Conservation (phyloP, 495 filamentous ascomycete genomes). For the Mycothermus thermophilus region DNA sequence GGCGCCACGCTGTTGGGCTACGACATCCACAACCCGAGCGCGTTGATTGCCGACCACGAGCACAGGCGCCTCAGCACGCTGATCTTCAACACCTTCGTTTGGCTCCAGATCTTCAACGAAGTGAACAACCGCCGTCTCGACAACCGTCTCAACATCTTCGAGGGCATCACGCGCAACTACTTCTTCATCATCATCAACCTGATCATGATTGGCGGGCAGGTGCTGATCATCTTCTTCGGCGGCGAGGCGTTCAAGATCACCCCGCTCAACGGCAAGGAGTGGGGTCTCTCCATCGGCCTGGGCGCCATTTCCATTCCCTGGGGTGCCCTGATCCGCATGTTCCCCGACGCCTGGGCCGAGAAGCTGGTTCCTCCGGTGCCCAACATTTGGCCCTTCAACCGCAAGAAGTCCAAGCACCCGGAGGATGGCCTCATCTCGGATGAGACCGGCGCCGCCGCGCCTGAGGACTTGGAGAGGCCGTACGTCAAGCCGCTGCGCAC, state of each 20-base stretch:
- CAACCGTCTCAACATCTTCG: constrained; percentile 82
- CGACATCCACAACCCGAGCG: constrained; percentile 10
- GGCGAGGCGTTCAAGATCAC: constrained; percentile 53
- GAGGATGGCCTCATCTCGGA: no score
- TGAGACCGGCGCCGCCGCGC: no score
- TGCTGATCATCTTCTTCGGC: constrained; percentile 64
- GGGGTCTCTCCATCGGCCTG: constrained; percentile 60
- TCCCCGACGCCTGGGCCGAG: constrained; percentile 34
- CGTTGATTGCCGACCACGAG: neutral
- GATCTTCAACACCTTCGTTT: constrained; percentile 89
- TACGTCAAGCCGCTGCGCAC: no score
- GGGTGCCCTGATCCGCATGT: constrained; percentile 51
- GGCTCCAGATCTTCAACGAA: constrained; percentile 93
- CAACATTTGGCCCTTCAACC: constrained; percentile 7
- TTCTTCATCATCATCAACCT: constrained; percentile 75
- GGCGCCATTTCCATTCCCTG: constrained; percentile 57
- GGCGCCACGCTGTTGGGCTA: constrained; percentile 45
- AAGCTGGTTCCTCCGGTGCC: constrained; percentile 10
- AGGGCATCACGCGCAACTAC: constrained; percentile 61
- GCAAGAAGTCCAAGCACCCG: no score
- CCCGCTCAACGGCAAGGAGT: constrained; percentile 45
- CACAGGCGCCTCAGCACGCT: constrained; percentile 46
- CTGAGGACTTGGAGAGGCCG: no score
- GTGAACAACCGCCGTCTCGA: constrained; percentile 75
- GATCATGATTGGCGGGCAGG: constrained; percentile 76